Evolutionary conservation across 2,329 filamentous ascomycete genomes (phyloP).

Genomic region (Dissoconium aciculare): DNA sequence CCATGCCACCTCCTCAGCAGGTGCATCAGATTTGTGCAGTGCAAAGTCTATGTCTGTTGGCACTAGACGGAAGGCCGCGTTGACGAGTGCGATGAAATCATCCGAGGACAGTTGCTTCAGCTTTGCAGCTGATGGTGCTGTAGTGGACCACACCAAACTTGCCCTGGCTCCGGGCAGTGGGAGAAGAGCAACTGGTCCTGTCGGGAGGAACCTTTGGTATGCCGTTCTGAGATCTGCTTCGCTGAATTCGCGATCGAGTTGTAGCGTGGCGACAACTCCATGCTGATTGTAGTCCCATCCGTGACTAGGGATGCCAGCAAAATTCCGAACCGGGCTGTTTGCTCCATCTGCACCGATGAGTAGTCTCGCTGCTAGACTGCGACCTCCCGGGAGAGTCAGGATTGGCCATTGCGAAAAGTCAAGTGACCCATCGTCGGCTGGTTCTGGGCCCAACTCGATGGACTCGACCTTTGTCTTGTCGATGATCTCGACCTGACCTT

Average conservation of each 20-base stretch:
- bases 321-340: constrained; percentile 81
- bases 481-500: constrained; percentile 54
- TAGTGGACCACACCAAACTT: constrained; percentile 90
- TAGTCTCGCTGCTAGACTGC: constrained; percentile 58
- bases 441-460: constrained; percentile 58
- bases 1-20: constrained; percentile 72
- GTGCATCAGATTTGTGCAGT: constrained; percentile 42
- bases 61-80: constrained; percentile 76
- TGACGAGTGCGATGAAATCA: constrained; percentile 77
- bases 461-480: constrained; percentile 63
- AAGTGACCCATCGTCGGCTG: constrained; percentile 38
- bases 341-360: constrained; percentile 88
- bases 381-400: constrained; percentile 53
- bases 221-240: constrained; percentile 47
- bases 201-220: constrained; percentile 89
- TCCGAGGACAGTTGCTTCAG: constrained; percentile 58
- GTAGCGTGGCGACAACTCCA: constrained; percentile 78
- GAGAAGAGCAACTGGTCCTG: constrained; percentile 79
- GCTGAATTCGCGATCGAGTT: constrained; percentile 35
- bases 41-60: constrained; percentile 71
- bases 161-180: constrained; percentile 72
- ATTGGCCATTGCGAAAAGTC: constrained; percentile 83
- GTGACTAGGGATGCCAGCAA: constrained; percentile 68
- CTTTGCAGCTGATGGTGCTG: constrained; percentile 58
- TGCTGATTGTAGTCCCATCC: constrained; percentile 92